Conservation (phyloP, 495 filamentous ascomycete genomes). For the Penicillium subrubescens region DNA sequence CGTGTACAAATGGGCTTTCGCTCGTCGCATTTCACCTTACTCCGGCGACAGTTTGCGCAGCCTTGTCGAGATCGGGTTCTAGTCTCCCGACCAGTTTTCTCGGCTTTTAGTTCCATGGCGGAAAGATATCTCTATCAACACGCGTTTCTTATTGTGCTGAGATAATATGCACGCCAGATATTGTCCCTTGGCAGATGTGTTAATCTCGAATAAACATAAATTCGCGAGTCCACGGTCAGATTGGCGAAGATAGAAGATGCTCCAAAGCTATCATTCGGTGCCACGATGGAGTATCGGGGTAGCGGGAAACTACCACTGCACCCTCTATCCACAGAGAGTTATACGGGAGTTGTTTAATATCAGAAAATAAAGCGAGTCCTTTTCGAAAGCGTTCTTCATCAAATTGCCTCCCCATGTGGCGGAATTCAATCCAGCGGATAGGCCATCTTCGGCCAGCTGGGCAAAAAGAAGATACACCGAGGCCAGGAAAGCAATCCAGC, state of each 20-base stretch:
- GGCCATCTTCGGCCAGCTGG: not conserved
- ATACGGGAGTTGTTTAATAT: not conserved
- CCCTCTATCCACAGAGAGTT: not conserved
- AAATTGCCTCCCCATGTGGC: not conserved
- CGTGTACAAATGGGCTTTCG: constrained; percentile 12
- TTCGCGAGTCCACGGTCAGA: not conserved
- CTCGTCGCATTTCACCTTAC: constrained; percentile 22
- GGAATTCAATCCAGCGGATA: not conserved
- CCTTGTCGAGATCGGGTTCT: constrained; percentile 9
- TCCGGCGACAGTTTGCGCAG: constrained; percentile 14
- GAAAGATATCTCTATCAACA: not conserved
- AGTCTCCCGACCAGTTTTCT: not conserved
- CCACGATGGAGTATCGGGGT: not conserved
- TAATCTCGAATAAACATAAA: too few species aligned
- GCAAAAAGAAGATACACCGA: not conserved
- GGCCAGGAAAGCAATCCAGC: not conserved
- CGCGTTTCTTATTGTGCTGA: not conserved
- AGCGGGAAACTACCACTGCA: not conserved
- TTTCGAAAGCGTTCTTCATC: not conserved
- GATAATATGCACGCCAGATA: not conserved
- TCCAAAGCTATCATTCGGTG: not conserved
- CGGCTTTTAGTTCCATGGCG: not conserved
- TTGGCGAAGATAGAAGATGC: not conserved
- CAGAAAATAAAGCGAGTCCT: not conserved
- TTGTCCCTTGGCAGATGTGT: too few species aligned